phyloP scores from a whole-genome alignment of 768 basidiomycete genomes.

The Piloderma croceum region DNA sequence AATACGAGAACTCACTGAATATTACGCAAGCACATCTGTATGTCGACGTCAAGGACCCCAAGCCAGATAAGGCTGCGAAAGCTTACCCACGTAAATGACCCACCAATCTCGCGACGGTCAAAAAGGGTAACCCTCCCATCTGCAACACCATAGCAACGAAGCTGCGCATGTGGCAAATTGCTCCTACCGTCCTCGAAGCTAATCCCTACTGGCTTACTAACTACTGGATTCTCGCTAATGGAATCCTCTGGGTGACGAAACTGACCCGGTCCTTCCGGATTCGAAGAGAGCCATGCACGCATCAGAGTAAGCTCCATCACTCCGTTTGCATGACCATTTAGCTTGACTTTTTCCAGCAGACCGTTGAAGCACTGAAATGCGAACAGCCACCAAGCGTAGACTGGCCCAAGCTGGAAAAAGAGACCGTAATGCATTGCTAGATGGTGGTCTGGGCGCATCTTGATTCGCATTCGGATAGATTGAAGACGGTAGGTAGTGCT shows the following conservation, averaged over 20 bases:
- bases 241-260: too few species aligned
- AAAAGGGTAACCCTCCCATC: too few species aligned
- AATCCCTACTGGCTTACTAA: slow-evolving; percentile 1
- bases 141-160: background rate
- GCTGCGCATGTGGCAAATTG: background rate
- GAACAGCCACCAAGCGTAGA: slow-evolving; percentile 33
- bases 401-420: slow-evolving; percentile 22
- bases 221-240: background rate
- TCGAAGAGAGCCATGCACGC: slow-evolving; percentile 26
- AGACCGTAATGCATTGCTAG: slow-evolving; percentile 20
- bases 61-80: too few species aligned
- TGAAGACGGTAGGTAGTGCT: too few species aligned
- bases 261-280: too few species aligned
- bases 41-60: too few species aligned
- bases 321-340: slow-evolving; percentile 26
- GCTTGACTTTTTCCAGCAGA: slow-evolving; percentile 26
- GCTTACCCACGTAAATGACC: too few species aligned
- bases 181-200: background rate
- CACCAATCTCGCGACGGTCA: too few species aligned
- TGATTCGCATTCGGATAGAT: too few species aligned
- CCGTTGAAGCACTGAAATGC: slow-evolving; percentile 32
- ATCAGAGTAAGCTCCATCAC: slow-evolving; percentile 26
- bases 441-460: slow-evolving; percentile 24
- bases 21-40: too few species aligned
- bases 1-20: background rate